Base-by-base conservation (phyloP, 2,329 filamentous ascomycete genomes). In the Didymosphaeria variabile region DNA sequence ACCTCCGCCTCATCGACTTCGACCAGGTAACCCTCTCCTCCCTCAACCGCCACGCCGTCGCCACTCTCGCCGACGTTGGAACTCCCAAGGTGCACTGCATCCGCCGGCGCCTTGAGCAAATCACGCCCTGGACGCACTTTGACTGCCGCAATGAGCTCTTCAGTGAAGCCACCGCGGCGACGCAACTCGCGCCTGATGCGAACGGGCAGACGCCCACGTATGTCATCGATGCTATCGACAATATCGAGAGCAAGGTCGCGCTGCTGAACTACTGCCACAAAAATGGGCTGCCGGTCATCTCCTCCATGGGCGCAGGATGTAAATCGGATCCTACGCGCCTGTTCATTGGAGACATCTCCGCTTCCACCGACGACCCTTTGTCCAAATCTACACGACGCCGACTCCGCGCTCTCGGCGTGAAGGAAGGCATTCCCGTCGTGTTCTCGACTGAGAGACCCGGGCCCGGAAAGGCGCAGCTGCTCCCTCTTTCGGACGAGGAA, bases 191-290 rank as follows among this genome's bases (percentile, higher is more conserved):
- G 0, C 83, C 87, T 0, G 93, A 92, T 42, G 50, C 50, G 89
- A 79, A 82, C 67, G 88, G 83, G 17, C 86, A 85, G 73, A 85
- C 85, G 70, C 93, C 94, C 1, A 90, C 94, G 70, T 99, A 90
- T 72, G 88, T 99, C n/a, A 88, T 99, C 38, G 95, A 99, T 79
- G 96, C 94, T 23, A 99, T 99, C 67, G 95, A 99, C 79, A 98
- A 99, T 75, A 98, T 99, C 64, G 92, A 97, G 55, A 97, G 93
- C 57, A 99, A 99, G 81, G 94, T 99, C 3, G 91, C 90, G 19
- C 82, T 99, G 57, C 84, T 99, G 44, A 89, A 93, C 71, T 97
- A 96, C 80, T 99, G 95, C 80, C 85, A 94, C 75, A 86, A 89
- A 62, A 86, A 93, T 73, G 83, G 85, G 1, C 82, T 98, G 29